Percentiles rank a stretch among this genome's conserved stretches.
These are phyloP conservation scores for Sugiyamaella japonica DNA, from an alignment of 1,139 yeast species.

Conservation along the genomic window DNA sequence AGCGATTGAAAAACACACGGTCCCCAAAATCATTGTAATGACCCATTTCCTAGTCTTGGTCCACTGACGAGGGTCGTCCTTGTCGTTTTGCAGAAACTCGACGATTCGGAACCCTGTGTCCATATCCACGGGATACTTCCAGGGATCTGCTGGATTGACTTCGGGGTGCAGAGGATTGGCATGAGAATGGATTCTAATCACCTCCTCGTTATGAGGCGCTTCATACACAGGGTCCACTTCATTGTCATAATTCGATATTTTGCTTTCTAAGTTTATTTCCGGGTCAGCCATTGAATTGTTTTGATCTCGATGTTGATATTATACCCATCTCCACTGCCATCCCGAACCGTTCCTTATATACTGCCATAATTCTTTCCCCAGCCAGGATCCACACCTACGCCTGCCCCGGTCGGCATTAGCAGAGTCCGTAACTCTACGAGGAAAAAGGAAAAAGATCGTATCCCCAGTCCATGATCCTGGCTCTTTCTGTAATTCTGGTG, in stretches of 20 bases:
- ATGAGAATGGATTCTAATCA: slow-evolving; percentile 18
- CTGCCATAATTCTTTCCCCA: no score
- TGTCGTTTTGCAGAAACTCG: slow-evolving; percentile 55
- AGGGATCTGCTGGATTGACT: slow-evolving; percentile 52
- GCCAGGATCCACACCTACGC: no score
- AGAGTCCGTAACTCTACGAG: not conserved
- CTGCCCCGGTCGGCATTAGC: not conserved
- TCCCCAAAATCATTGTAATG: slow-evolving; percentile 50
- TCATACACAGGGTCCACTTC: slow-evolving; percentile 17
- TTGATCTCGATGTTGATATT: not conserved
- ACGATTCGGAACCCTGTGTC: slow-evolving; percentile 61
- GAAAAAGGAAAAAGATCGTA: not conserved
- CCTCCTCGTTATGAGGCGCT: slow-evolving; percentile 18
- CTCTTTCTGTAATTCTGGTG: not conserved
- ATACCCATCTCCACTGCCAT: no score
- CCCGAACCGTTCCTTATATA: no score
- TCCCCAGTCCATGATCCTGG: no score
- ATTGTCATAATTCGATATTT: slow-evolving; percentile 2
- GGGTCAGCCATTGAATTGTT: not conserved
- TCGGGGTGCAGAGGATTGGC: slow-evolving; percentile 35
- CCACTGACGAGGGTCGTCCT: slow-evolving; percentile 61
- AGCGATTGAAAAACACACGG: slow-evolving; percentile 70
- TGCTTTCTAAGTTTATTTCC: not conserved
- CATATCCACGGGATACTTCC: slow-evolving; percentile 59
- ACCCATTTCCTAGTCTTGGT: slow-evolving; percentile 52